Evolutionary conservation across 768 basidiomycete genomes (phyloP), one percentile per base, ranked within the genome.

Genomic region (Leucocoprinus leucothites): DNA sequence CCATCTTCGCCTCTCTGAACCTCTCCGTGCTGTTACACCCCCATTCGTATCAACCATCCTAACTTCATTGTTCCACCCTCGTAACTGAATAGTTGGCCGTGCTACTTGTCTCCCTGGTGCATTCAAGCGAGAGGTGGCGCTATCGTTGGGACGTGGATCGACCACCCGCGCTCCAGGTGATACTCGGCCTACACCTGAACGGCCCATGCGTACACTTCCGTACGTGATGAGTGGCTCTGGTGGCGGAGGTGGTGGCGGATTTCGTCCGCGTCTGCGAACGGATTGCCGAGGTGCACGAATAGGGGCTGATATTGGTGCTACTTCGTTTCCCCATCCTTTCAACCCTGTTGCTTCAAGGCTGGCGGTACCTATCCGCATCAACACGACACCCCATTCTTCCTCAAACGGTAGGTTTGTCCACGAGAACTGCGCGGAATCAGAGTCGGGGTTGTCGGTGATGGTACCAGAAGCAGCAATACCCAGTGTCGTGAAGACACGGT

Each of bases 271-370:
- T n/a, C 56, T 43, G 34, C 50, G 56, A 24, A 35, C 36, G 22
- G 46, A 9, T 46, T 45, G 45, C n/a, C 49, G 43, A 28, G 35
- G 46, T 14, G 47, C 24, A 36, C 54, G 55, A 9, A 60, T 38
- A 7, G 63, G 65, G 1, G 61, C 52, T 53, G 67, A 45, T 22
- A 90, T 74, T 3, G 78, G 71, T 6, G 82, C 82, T 11, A 90
- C 83, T 66, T 91, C 88, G 61, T 91, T 89, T 1, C 85, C 84
- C 64, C 87, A 77, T 2, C 89, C 89, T 21, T 82, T 76, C 9
- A 87, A 74, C 44, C 82, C 84, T 0, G 88, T 89, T 0, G 86
- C 84, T 64, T 91, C 89, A 47, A 91, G 73, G 58, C 85, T 87
- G 3, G 87, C 87, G 0, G 86, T 86, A 18, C 87, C 87, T 18